These are phyloP conservation scores for Nothophytophthora sp. DNA, from an alignment of 352 stramenopile genomes.

Conservation along the genomic window DNA sequence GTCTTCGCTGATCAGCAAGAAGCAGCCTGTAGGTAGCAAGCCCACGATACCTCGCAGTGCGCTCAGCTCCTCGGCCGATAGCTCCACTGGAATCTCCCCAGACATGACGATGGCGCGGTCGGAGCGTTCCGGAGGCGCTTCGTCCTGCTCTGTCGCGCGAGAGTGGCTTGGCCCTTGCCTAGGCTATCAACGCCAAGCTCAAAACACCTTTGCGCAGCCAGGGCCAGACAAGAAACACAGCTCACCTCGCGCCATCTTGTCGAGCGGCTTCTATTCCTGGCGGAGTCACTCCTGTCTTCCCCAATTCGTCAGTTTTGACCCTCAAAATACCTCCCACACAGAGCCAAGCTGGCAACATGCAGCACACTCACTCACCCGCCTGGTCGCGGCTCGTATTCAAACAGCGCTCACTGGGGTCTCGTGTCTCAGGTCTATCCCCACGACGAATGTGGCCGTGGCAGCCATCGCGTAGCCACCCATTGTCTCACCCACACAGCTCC, in stretches of 20 bases:
- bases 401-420: too few relatives aligned
- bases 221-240: not conserved
- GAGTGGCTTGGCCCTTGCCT: too few relatives aligned
- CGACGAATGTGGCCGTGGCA: too few relatives aligned
- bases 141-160: too few relatives aligned
- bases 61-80: constrained; percentile 75
- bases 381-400: constrained; percentile 13
- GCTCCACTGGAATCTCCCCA: constrained; percentile 29
- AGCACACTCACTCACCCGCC: constrained; percentile 4
- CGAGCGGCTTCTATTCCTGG: constrained; percentile 31
- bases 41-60: constrained; percentile 69
- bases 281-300: not conserved
- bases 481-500: not conserved
- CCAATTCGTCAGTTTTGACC: constrained; percentile 12
- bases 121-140: too few relatives aligned
- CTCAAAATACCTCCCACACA: constrained; percentile 25
- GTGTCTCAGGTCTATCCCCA: too few relatives aligned
- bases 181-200: too few relatives aligned
- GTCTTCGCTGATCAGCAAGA: too few relatives aligned
- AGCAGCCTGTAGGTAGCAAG: too few relatives aligned
- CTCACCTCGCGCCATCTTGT: constrained; percentile 12
- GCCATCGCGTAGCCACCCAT: constrained; percentile 4
- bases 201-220: not conserved
- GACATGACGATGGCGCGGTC: constrained; percentile 23
- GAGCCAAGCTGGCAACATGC: not conserved